Evolutionary conservation across 192 early-diverging fungal genomes (phyloP).

Genomic region (Podila minutissima): DNA sequence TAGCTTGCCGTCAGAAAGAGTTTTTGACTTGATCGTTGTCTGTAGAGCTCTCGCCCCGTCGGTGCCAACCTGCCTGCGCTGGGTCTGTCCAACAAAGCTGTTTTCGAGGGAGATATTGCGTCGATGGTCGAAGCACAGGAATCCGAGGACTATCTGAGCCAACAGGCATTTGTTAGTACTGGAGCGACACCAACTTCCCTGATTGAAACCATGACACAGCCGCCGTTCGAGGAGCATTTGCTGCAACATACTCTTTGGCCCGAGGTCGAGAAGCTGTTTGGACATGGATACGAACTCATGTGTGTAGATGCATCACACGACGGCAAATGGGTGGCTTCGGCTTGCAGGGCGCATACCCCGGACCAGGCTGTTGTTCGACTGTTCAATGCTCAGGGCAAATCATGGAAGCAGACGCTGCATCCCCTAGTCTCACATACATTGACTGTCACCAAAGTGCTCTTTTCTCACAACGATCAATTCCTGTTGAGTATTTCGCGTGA

Average conservation of each 20-base stretch:
- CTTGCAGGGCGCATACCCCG: slow-evolving; percentile 73
- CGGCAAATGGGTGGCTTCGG: slow-evolving; percentile 77
- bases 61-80: slow-evolving; percentile 90
- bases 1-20: too few relatives aligned
- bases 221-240: slow-evolving; percentile 92
- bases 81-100: slow-evolving; percentile 96
- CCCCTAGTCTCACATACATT: slow-evolving; percentile 77
- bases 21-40: too few relatives aligned
- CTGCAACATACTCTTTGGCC: slow-evolving; percentile 95
- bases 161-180: slow-evolving; percentile 67
- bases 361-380: slow-evolving; percentile 82
- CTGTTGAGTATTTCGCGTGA: slow-evolving; percentile 88
- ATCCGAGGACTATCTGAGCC: slow-evolving; percentile 65
- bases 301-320: slow-evolving; percentile 77
- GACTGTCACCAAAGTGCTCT: slow-evolving; percentile 85
- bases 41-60: slow-evolving; percentile 64
- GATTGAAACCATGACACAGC: slow-evolving; percentile 58
- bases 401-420: slow-evolving; percentile 71
- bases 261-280: slow-evolving; percentile 95
- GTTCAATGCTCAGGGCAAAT: slow-evolving; percentile 65
- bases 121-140: slow-evolving; percentile 58
- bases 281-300: slow-evolving; percentile 95
- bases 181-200: slow-evolving; percentile 56
- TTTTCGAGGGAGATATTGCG: slow-evolving; percentile 66
- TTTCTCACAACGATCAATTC: slow-evolving; percentile 78